Percentiles rank a stretch among this genome's conserved stretches.
These are phyloP conservation scores for Syzygium malaccense DNA, from an alignment of 441 rosid genomes.

Conservation along the genomic window DNA sequence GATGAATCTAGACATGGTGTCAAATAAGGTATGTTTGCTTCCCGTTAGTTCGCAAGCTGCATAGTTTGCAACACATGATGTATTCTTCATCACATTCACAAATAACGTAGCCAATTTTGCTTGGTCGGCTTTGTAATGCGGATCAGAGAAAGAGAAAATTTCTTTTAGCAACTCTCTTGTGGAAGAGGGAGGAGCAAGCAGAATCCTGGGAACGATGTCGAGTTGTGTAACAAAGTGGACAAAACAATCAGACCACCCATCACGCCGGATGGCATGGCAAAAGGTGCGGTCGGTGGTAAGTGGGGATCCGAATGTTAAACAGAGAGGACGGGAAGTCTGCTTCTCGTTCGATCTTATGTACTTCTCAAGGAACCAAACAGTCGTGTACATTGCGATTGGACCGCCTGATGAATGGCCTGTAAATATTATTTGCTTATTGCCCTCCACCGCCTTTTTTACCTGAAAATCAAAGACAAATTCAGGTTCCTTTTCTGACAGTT, in stretches of 20 bases:
- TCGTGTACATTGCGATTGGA: slow-evolving; percentile 53
- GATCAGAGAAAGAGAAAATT: slow-evolving; percentile 22
- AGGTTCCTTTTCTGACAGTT: background rate
- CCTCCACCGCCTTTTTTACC: slow-evolving; percentile 36
- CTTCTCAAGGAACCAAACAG: slow-evolving; percentile 56
- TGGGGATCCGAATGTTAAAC: slow-evolving; percentile 85
- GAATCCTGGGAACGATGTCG: slow-evolving; percentile 66
- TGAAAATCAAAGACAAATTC: slow-evolving; percentile 15
- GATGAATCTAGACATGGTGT: background rate
- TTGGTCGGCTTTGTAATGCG: background rate
- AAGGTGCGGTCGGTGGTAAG: slow-evolving; percentile 53
- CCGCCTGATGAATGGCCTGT: slow-evolving; percentile 86
- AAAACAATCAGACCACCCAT: slow-evolving; percentile 58
- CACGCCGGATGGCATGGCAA: slow-evolving; percentile 60
- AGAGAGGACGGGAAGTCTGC: slow-evolving; percentile 14
- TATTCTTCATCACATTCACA: background rate
- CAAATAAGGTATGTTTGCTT: background rate
- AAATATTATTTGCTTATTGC: slow-evolving; percentile 44
- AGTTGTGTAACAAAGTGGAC: slow-evolving; percentile 49
- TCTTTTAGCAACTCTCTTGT: slow-evolving; percentile 13
- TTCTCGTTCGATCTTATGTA: background rate
- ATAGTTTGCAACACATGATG: background rate
- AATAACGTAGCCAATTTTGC: background rate
- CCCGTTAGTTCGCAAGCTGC: background rate
- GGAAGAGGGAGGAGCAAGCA: slow-evolving; percentile 49